These are phyloP conservation scores for Trichophyton mentagrophytes DNA, from an alignment of 2,329 filamentous ascomycete genomes.

Conservation along the genomic window DNA sequence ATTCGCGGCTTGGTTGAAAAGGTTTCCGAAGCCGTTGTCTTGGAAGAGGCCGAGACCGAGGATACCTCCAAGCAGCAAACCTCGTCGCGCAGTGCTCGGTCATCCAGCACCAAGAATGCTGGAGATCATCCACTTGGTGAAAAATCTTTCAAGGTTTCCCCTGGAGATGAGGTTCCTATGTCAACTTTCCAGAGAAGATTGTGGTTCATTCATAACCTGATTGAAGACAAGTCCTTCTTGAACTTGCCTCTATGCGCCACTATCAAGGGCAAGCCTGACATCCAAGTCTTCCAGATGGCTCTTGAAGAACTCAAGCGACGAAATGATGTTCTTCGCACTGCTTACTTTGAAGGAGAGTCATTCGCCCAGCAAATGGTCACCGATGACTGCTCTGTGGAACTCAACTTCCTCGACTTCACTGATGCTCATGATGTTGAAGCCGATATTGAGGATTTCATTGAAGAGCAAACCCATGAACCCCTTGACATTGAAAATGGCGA, in stretches of 20 bases:
- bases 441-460: constrained; percentile 10
- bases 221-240: constrained; percentile 15
- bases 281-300: constrained; percentile 9
- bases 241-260: constrained; percentile 15
- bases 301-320: constrained; percentile 13
- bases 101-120: background rate
- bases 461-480: constrained; percentile 3
- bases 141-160: constrained; percentile 10
- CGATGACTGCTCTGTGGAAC: constrained; percentile 11
- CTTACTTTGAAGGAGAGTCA: constrained; percentile 17
- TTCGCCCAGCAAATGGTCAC: constrained; percentile 17
- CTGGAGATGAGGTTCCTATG: constrained; percentile 14
- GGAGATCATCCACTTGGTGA: constrained; percentile 6
- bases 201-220: constrained; percentile 18
- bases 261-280: constrained; percentile 12
- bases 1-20: constrained; percentile 16
- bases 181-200: constrained; percentile 18
- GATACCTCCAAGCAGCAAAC: background rate
- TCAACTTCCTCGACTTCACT: constrained; percentile 15
- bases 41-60: constrained; percentile 4
- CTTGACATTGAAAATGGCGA: constrained; percentile 18
- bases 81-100: background rate
- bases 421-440: constrained; percentile 9
- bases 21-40: constrained; percentile 5
- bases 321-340: constrained; percentile 15